phyloP scores from a whole-genome alignment of 139 green algal genomes.

The Microglena sp. region DNA sequence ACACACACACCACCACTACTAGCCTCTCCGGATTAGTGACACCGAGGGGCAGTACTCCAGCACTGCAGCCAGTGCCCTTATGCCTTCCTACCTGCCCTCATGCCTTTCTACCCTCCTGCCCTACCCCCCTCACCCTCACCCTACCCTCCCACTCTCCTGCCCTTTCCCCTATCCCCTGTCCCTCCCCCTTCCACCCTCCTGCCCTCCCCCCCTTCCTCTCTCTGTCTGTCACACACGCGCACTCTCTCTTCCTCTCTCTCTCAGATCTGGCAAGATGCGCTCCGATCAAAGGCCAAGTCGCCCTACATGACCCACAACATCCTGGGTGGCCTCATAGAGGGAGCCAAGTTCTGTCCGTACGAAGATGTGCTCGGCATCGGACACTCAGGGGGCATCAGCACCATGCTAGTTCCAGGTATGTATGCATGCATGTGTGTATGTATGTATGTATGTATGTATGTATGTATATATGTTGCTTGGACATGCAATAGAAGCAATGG shows the following conservation, averaged over 20 bases:
- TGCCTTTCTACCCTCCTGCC: no score
- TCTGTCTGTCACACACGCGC: no score
- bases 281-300: constrained; percentile 61
- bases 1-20: not conserved
- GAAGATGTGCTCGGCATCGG: constrained; percentile 88
- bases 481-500: no score
- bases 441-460: constrained; percentile 7
- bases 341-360: constrained; percentile 74
- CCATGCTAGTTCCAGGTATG: constrained; percentile 81
- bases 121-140: no score
- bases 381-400: constrained; percentile 52
- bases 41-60: no score
- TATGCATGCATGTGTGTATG: not conserved
- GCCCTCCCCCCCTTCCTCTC: no score
- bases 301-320: constrained; percentile 86
- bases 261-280: constrained; percentile 79
- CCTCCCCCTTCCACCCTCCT: no score
- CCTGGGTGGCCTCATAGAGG: constrained; percentile 26
- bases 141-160: no score
- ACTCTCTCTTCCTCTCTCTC: not conserved
- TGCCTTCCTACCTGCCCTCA: no score
- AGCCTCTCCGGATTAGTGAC: no score
- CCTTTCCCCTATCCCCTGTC: no score
- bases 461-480: not conserved
- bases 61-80: no score